A percentile compares a stretch with the other conserved stretches of the same genome.
These are phyloP conservation scores for Lanmaoa pseudosensibilis DNA, from an alignment of 768 basidiomycete species.

Conservation along the genomic window DNA sequence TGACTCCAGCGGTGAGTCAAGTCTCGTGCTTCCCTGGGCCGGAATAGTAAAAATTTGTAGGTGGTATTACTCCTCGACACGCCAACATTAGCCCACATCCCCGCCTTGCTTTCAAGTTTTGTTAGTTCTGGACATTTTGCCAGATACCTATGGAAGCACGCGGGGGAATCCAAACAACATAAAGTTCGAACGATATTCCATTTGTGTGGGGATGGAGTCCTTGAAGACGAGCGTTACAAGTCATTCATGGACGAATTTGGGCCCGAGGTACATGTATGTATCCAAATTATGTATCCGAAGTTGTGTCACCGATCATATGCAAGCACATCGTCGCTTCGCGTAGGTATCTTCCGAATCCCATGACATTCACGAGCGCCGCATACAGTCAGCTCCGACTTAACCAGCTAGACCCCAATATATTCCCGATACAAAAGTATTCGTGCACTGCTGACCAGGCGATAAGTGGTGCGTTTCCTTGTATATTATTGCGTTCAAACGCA, in stretches of 20 bases:
- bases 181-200: constrained; percentile 60
- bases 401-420: constrained; percentile 69
- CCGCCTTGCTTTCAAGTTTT: constrained; percentile 50
- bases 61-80: constrained; percentile 71
- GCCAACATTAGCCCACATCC: constrained; percentile 59
- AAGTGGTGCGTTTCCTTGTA: constrained; percentile 23
- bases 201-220: constrained; percentile 65
- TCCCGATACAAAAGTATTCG: constrained; percentile 62
- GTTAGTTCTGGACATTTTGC: constrained; percentile 47
- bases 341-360: constrained; percentile 56
- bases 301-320: neutral
- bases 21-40: neutral
- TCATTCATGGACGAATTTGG: constrained; percentile 72
- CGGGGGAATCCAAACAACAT: constrained; percentile 42
- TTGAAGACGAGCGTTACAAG: constrained; percentile 68
- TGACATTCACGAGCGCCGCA: constrained; percentile 74
- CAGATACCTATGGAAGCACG: constrained; percentile 45
- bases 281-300: neutral
- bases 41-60: constrained; percentile 31
- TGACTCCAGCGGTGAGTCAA: constrained; percentile 46
- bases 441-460: constrained; percentile 43
- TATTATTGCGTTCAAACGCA: neutral
- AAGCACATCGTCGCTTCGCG: constrained; percentile 79
- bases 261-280: constrained; percentile 56
- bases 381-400: constrained; percentile 71